Base-by-base conservation (phyloP, 345 rosid species). In the Arabis alpina region DNA sequence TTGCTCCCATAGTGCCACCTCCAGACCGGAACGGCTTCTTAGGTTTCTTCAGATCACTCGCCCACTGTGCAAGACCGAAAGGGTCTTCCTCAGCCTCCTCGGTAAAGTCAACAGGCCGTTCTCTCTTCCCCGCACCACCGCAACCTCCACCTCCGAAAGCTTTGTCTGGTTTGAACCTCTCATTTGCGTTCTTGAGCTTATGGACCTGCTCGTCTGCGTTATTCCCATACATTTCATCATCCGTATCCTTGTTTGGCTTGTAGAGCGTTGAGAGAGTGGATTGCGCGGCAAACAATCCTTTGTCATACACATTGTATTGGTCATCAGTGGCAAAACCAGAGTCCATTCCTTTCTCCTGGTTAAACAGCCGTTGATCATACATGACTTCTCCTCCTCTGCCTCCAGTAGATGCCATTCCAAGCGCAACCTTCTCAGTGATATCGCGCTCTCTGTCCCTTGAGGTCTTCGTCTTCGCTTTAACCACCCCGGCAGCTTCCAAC, bases 281-380 rank as follows among this genome's bases (percentile, higher is more conserved):
- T 66, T 87, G 97, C 16, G 99, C 92, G 0, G 88, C 86, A 58
- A 94, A 92, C 63, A 94, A 77, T 49, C 99, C 98, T 60, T 89
- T 89, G 63, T 89, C 97, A 12, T 94, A 94, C 12, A 94, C 84
- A 10, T 88, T 92, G 80, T 94, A 94, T n/a, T 94, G 99, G 61
- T 94, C 99, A 25, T 94, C 99, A 0, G 92, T 79, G 23, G 88
- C 87, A 64, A 94, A 94, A 27, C 99, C 99, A 16, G 98, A 94
- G 66, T 82, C 97, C 99, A 92, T 91, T 56, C 99, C 99, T 76
- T 94, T 94, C 74, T 91, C 97, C 54, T 94, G 99, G 84, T 92
- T 91, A 72, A 94, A 94, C 74, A 94, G 76, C 43, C 99, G 76
- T 50, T 89, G 93, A 34, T 94, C 99, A 53, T 92, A 92, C 89